These are phyloP conservation scores for Neopestalotiopsis rosae DNA, from an alignment of 2,329 filamentous ascomycete species.

Conservation along the genomic window DNA sequence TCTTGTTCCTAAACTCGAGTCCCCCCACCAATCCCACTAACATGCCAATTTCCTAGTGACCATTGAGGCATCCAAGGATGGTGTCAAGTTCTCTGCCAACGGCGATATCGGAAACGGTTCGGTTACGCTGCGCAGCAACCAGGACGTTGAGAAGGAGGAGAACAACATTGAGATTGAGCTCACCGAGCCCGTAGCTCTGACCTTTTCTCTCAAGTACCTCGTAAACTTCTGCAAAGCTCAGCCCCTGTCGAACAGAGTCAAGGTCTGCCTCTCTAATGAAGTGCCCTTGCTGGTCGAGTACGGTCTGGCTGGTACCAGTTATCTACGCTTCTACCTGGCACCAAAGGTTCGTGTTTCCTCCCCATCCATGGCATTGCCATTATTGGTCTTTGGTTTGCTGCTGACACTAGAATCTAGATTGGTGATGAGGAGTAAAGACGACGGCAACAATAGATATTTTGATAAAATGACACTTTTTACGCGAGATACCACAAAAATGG, in stretches of 20 bases:
- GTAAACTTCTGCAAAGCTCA: conserved; percentile 99
- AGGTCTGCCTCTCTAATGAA: conserved; percentile 93
- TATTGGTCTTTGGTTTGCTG: neutral
- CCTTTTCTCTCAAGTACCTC: conserved; percentile 98
- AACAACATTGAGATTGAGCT: conserved; percentile 88
- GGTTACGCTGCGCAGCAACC: conserved; percentile 88
- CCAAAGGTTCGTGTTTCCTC: conserved; percentile 75
- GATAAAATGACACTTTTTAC: conserved; percentile 19
- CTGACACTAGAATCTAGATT: conserved; percentile 7
- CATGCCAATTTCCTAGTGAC: conserved; percentile 64
- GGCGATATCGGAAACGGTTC: conserved; percentile 97
- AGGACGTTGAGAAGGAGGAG: conserved; percentile 86
- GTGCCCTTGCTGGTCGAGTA: conserved; percentile 97
- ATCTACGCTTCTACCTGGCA: conserved; percentile 95
- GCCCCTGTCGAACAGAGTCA: conserved; percentile 80
- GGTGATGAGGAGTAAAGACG: conserved; percentile 17
- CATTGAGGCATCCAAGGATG: conserved; percentile 96
- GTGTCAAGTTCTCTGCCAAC: conserved; percentile 90
- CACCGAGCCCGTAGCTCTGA: conserved; percentile 89
- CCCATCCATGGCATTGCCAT: neutral
- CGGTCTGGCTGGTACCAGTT: conserved; percentile 78
- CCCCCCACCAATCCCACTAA: conserved; percentile 28
- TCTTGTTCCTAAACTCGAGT: neutral
- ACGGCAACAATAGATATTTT: neutral
- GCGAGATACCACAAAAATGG: conserved; percentile 19